A percentile compares a stretch with the other conserved stretches of the same genome.
Conservation (phyloP, 176 grass and related monocot species). For the Carex littledalei region DNA sequence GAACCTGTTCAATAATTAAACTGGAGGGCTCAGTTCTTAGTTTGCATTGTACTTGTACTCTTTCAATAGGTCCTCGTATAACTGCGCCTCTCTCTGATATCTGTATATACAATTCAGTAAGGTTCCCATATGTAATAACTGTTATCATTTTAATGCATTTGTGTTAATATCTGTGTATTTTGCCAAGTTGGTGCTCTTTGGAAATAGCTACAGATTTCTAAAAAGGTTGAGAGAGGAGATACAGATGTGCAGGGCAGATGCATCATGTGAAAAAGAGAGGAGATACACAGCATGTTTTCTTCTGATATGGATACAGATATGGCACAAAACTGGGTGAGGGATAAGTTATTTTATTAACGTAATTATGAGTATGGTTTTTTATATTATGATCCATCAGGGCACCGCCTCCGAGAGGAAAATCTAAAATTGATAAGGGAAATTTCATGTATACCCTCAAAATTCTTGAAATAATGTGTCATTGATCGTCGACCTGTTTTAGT, state of each 20-base stretch:
- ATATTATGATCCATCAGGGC: no score
- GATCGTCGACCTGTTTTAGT: no score
- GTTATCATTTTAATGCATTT: constrained; percentile 4
- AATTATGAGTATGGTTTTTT: no score
- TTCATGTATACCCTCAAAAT: no score
- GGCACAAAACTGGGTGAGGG: not conserved
- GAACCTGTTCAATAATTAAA: constrained; percentile 11
- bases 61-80: not conserved
- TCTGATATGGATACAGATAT: not conserved
- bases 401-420: no score
- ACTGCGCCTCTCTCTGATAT: not conserved
- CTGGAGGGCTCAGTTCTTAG: not conserved
- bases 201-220: not conserved
- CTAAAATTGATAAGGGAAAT: no score
- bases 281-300: not conserved
- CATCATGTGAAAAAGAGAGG: no score
- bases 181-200: not conserved
- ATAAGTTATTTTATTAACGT: not conserved
- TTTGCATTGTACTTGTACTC: constrained; percentile 5
- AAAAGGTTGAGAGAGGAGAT: not conserved
- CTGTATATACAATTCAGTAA: constrained; percentile 14
- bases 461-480: no score
- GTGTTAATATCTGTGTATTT: not conserved
- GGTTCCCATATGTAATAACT: not conserved
- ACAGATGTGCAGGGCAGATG: no score